Base-by-base conservation (phyloP, 257 asterid species). In the Sherardia arvensis region DNA sequence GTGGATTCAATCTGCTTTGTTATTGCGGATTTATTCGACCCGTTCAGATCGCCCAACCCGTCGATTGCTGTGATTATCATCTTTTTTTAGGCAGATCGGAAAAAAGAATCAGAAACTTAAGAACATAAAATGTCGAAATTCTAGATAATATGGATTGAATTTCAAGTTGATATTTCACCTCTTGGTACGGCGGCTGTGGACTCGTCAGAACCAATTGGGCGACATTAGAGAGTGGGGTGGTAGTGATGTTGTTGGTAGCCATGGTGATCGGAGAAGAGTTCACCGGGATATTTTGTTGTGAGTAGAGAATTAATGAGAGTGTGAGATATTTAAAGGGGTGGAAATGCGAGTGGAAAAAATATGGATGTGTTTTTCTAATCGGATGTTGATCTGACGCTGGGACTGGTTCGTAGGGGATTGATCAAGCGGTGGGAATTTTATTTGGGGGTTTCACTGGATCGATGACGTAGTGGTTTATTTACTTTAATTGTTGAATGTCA, bases 1-100 rank as follows among this genome's bases (percentile, higher is more conserved):
- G 86, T 83, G 1, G 82, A 57, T 57, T 91, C 96, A 66, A 91
- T 88, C 18, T 86, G 88, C 71, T 60, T 81, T 27, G 85, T 74
- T 27, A 91, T 86, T 30, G 89, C 23, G 0, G 95, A 73, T 62
- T 86, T 86, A 73, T 77, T 84, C 1, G 94, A 84, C 0, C 94
- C 95, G 43, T 75, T 74, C 10, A 62, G 59, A 8, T 91, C 95
- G 65, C 73, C 62, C 74, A 88, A 27, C 21, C 76, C 81, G 28
- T 86, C 87, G 0, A 91, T 83, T 38, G 95, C 91, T 1, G 74
- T 67, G 68, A 91, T 20, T 40, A 88, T 88, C 91, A 91, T 78
- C 96, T 91, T 70, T 12, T 26, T n/a, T n/a, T n/a, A n/a, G n/a
- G n/a, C 23, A n/a, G 8, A 49, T 2, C 0, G 15, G 7, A 26